Base-by-base conservation (phyloP, 768 basidiomycete genomes). In the Leccinum incarnatum region DNA sequence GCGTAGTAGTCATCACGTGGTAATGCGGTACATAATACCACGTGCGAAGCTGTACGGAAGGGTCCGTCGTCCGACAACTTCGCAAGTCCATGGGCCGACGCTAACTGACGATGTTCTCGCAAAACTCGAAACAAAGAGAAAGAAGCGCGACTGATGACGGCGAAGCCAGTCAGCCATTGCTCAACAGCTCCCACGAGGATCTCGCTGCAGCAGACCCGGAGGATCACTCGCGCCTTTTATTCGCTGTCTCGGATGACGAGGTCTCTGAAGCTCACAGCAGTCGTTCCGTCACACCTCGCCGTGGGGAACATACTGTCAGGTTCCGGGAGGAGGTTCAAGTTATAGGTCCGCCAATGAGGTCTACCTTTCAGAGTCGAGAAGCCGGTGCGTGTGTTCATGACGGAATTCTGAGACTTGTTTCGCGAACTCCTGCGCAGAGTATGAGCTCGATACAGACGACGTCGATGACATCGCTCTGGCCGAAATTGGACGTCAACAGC, bases 401-500 rank as follows among this genome's bases (percentile, higher is more conserved):
- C n/a, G 5, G 29, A 52, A 54, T 49, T 37, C 34, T 51, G 58
- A 51, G 42, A 19, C 53, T 47, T 30, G 15, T 32, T 56, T 69
- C 51, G 62, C 55, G 21, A 60, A 48, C 60, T 37, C 51, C 2
- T 47, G 30, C 51, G 5, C 65, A 95, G 93, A 91, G 68, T 96
- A 79, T 71, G 94, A 95, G 12, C 81, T 91, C 19, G 93, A 95
- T 67, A 78, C 84, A 0, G 93, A 95, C 70, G 91, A 92, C 21
- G 73, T 94, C 12, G 91, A 92, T 55, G 87, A 87, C 64, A 60
- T 75, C 0, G 45, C 71, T 30, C 63, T 73, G 42, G 65, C 65
- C 3, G 72, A 75, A 42, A 67, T 74, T 42, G 72, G 62, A 47
- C 72, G 59, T 40, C 66, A 69, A 30, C 71, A 74, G 27, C 72